A percentile compares a stretch with the other conserved stretches of the same genome.
Evolutionary conservation across 176 grass and related monocot genomes (phyloP).

Genomic region (Miscanthus lutarioriparius): DNA sequence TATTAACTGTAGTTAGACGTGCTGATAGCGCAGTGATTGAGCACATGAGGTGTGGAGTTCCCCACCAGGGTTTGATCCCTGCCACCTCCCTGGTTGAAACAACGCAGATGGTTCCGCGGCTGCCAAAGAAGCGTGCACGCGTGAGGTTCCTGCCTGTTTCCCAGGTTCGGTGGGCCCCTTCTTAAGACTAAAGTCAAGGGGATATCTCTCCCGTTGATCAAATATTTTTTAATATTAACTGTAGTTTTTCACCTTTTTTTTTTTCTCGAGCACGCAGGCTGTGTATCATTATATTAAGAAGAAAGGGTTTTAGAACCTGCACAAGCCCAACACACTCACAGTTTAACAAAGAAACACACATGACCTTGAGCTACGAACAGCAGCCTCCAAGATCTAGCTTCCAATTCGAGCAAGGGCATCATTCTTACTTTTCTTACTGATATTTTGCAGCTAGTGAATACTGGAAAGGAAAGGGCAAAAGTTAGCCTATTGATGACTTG

Average conservation of each 20-base stretch:
- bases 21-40: not conserved
- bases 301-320: not conserved
- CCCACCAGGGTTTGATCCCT: not conserved
- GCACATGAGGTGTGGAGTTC: not conserved
- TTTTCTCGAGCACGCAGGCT: not conserved
- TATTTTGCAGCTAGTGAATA: slow-evolving; percentile 85
- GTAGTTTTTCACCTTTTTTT: not conserved
- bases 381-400: not conserved
- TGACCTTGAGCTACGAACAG: not conserved
- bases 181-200: not conserved
- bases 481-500: slow-evolving; percentile 93
- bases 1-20: not conserved
- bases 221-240: not conserved
- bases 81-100: not conserved
- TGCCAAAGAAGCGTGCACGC: not conserved
- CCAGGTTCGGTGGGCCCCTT: not conserved
- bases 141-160: not conserved
- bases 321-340: not conserved
- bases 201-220: not conserved
- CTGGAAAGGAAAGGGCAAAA: slow-evolving; percentile 93
- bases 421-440: slow-evolving; percentile 20
- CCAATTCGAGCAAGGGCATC: not conserved
- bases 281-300: not conserved
- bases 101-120: not conserved
- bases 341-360: not conserved